A percentile compares a stretch with the other conserved stretches of the same genome.
Conservation (phyloP, 805 yeast genomes). For the Nakazawaea laoshanensis region DNA sequence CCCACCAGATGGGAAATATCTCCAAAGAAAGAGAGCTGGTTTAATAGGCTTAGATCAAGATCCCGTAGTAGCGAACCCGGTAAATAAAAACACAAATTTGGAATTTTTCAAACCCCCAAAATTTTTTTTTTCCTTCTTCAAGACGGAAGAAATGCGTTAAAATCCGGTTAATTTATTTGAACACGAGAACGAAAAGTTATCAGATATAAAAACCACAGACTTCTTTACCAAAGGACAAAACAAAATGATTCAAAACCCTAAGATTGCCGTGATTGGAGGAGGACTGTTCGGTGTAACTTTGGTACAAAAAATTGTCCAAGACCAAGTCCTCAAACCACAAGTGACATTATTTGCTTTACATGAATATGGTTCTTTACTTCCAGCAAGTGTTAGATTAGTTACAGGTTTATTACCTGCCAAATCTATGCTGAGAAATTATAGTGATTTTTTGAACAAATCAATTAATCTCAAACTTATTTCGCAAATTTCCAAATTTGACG, state of each 20-base stretch:
- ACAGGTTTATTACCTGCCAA: conserved; percentile 7
- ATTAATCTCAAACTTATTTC: conserved; percentile 17
- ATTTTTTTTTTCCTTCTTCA: no score
- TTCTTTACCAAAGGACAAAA: not conserved
- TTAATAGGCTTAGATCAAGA: conserved; percentile 32
- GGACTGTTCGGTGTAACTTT: conserved; percentile 3
- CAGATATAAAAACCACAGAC: no score
- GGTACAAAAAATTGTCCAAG: conserved; percentile 1
- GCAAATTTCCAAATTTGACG: conserved; percentile 14
- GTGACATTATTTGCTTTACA: conserved; percentile 13
- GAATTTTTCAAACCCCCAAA: no score
- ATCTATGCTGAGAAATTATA: conserved; percentile 1
- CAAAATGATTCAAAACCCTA: not conserved
- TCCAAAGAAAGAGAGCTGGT: conserved; percentile 32
- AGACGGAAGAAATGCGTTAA: no score
- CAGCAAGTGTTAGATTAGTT: conserved; percentile 13
- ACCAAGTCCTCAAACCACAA: not conserved
- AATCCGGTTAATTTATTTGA: no score
- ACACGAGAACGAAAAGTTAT: no score
- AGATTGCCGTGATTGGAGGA: conserved; percentile 8
- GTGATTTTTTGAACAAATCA: conserved; percentile 13
- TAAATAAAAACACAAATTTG: no score
- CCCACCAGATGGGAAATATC: conserved; percentile 19
- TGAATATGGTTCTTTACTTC: conserved; percentile 11
- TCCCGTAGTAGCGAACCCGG: conserved; percentile 13